Base-by-base conservation (phyloP, 2,329 filamentous ascomycete genomes). In the Lecanicillium sp. region DNA sequence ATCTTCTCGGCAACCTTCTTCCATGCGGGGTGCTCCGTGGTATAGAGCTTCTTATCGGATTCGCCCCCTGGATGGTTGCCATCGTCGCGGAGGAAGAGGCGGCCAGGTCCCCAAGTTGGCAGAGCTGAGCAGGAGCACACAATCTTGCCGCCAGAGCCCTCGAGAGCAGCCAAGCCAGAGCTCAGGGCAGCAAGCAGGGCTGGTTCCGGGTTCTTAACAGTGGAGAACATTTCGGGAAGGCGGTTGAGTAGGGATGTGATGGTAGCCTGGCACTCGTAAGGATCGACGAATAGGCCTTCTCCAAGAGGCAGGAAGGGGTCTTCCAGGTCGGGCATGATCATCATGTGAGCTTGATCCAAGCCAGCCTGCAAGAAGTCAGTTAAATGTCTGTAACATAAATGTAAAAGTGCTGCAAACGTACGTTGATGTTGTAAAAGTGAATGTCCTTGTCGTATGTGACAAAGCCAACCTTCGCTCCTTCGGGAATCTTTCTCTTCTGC, bases 311-410 rank as follows among this genome's bases (percentile, higher is more conserved):
- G 80, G 58, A 98, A 98, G 0, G 92, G 92, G 49, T 98, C 92
- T 53, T 97, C 89, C 35, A 98, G 75, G 56, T 98, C 92, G 4
- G 92, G 86, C 87, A 98, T 95, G 36, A 98, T 89, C 70, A 98
- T 79, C 87, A 98, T 96, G 57, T 98, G 92, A 9, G 92, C 87
- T 62, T 88, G 81, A 40, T 92, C 83, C 30, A 96, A 69, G 29
- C 74, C 74, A 28, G 87, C 64, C 81, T 87, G 43, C 36, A 27
- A 15, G 9, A n/a, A 14, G 35, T 58, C 41, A 48, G 50, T 32
- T 44, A 43, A 28, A 41, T 46, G 39, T 11, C 2, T 7, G 6
- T 10, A 7, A 19, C 14, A 17, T 25, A n/a, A 9, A 15, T 4
- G 18, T 14, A 10, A 17, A 13, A 7, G 25, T 13, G 2, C 15